Evolutionary conservation across 2,329 filamentous ascomycete genomes (phyloP).

Genomic region (Sclerotinia trifoliorum): DNA sequence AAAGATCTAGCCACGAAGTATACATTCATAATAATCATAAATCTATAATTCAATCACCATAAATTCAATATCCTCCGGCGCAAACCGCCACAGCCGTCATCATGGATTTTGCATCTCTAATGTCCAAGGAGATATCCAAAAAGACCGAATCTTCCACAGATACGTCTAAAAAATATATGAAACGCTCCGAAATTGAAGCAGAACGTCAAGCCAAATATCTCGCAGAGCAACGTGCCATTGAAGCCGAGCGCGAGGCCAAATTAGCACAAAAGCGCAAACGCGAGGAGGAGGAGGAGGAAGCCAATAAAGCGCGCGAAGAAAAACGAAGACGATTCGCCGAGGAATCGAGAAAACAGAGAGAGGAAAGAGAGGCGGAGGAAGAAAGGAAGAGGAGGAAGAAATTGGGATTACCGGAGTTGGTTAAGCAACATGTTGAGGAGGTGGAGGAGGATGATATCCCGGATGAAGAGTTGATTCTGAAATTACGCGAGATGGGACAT

Average conservation of each 20-base stretch:
- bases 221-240: constrained; percentile 74
- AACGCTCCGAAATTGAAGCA: constrained; percentile 82
- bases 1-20: not conserved
- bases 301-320: constrained; percentile 69
- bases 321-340: constrained; percentile 80
- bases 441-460: constrained; percentile 59
- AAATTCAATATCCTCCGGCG: not conserved
- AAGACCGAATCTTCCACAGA: constrained; percentile 53
- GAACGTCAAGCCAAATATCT: constrained; percentile 76
- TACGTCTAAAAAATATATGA: constrained; percentile 71
- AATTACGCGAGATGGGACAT: constrained; percentile 69
- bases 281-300: constrained; percentile 78
- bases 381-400: constrained; percentile 72
- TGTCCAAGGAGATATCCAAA: constrained; percentile 90
- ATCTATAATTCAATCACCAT: not conserved
- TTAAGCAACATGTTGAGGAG: constrained; percentile 51
- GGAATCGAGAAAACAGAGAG: constrained; percentile 66
- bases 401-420: constrained; percentile 75
- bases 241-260: constrained; percentile 68
- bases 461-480: constrained; percentile 66
- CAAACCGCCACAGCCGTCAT: constrained; percentile 33
- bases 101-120: constrained; percentile 95
- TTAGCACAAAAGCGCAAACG: constrained; percentile 78
- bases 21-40: not conserved
- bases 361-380: constrained; percentile 71